Evolutionary conservation across 31 red algal genomes (phyloP).

Genomic region (Porphyra umbilicalis): DNA sequence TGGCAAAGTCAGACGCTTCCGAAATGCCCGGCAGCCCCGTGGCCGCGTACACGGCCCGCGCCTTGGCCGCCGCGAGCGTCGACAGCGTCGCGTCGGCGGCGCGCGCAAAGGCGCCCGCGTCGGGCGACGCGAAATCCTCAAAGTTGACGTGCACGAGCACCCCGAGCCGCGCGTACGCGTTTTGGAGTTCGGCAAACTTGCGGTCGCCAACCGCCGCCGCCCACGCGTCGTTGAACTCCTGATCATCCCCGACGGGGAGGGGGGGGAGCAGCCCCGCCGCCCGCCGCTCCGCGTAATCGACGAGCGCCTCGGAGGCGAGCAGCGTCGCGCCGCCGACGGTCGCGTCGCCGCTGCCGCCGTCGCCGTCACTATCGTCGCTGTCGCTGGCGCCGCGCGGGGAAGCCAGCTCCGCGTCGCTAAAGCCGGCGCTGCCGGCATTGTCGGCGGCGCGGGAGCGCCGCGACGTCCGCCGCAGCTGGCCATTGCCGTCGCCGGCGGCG

Average conservation of each 20-base stretch:
- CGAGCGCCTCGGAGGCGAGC: conserved; percentile 27
- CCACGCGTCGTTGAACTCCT: conserved; percentile 40
- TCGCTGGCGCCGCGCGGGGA: not conserved
- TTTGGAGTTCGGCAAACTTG: conserved; percentile 43
- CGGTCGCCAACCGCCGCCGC: conserved; percentile 21
- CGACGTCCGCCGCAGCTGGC: not conserved
- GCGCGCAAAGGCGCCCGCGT: conserved; percentile 13
- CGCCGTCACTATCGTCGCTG: too few species aligned
- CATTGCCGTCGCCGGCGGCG: not conserved
- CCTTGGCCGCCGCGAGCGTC: conserved; percentile 46
- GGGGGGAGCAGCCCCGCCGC: conserved; percentile 20
- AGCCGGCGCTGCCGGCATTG: not conserved
- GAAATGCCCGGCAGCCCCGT: conserved; percentile 72
- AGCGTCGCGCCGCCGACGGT: not conserved
- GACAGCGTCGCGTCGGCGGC: conserved; percentile 26
- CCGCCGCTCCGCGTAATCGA: conserved; percentile 33
- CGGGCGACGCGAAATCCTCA: conserved; percentile 36
- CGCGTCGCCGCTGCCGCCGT: not conserved
- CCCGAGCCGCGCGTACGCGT: conserved; percentile 50
- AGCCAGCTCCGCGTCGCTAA: not conserved
- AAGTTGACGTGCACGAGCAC: conserved; percentile 76
- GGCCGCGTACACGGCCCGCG: conserved; percentile 44
- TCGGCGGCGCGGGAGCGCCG: not conserved
- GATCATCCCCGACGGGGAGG: not conserved
- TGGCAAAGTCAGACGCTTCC: conserved; percentile 49